phyloP scores from a whole-genome alignment of 139 green algal species.

The Monoraphidium neglectum region DNA sequence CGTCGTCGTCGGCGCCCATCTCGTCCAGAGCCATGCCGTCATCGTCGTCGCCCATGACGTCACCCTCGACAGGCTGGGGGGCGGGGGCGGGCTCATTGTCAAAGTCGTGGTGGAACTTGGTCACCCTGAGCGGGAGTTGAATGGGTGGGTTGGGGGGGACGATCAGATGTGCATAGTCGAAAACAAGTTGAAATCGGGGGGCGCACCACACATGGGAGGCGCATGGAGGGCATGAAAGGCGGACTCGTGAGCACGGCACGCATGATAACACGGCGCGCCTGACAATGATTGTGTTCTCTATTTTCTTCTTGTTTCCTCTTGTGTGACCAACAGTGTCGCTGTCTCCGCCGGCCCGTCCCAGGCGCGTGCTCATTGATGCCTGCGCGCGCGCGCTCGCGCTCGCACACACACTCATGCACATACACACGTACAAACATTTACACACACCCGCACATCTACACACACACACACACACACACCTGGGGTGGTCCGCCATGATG shows the following conservation, averaged over 20 bases:
- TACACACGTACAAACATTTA: not conserved
- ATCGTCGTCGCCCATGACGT: not conserved
- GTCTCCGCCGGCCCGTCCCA: too few species aligned
- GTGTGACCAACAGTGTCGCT: too few species aligned
- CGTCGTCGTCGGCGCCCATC: not conserved
- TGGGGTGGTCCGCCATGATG: conserved; percentile 63
- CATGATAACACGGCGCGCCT: too few species aligned
- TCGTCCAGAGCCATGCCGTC: not conserved
- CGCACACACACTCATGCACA: too few species aligned
- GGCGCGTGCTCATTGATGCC: too few species aligned
- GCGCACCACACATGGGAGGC: too few species aligned
- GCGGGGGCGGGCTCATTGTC: conserved; percentile 21
- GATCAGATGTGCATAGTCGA: not conserved
- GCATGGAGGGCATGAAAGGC: too few species aligned
- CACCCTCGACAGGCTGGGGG: not conserved
- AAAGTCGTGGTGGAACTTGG: conserved; percentile 72
- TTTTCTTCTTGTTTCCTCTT: too few species aligned
- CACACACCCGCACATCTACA: not conserved
- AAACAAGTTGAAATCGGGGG: not conserved
- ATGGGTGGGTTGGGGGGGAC: not conserved
- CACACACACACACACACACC: not conserved
- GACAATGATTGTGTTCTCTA: too few species aligned
- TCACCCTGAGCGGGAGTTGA: conserved; percentile 90
- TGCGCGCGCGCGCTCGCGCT: too few species aligned
- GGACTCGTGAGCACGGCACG: too few species aligned